Conservation (phyloP, 257 asterid species). For the Salvia miltiorrhiza region DNA sequence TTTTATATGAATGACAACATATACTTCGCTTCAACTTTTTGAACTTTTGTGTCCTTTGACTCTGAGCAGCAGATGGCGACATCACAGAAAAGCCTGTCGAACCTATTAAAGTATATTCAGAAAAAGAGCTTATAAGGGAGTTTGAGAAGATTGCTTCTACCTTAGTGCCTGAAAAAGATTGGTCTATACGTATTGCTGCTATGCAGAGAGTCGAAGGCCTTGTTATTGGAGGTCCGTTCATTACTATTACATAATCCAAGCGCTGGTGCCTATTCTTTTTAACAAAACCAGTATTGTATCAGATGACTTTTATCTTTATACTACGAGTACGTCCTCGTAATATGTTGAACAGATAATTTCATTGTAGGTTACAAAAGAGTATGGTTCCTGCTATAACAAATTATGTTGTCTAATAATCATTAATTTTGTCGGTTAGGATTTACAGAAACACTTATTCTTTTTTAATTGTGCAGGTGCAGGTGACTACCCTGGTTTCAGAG, state of each 20-base stretch:
- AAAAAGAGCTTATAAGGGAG: conserved; percentile 92
- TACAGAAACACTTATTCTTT: not conserved
- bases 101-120: conserved; percentile 89
- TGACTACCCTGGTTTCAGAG: conserved; percentile 89
- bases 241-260: conserved; percentile 6
- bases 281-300: not conserved
- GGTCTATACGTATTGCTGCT: conserved; percentile 94
- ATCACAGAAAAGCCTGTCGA: conserved; percentile 85
- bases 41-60: conserved; percentile 22
- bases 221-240: conserved; percentile 83
- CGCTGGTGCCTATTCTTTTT: conserved; percentile 7
- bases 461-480: conserved; percentile 63
- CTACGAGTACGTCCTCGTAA: conserved; percentile 5
- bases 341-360: conserved; percentile 4
- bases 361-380: conserved; percentile 4
- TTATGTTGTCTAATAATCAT: not conserved
- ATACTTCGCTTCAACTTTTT: conserved; percentile 22
- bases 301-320: conserved; percentile 4
- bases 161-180: conserved; percentile 96
- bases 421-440: not conserved
- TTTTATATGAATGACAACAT: not conserved
- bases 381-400: conserved; percentile 1
- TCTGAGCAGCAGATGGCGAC: conserved; percentile 86
- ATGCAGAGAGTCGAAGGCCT: conserved; percentile 97
- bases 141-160: conserved; percentile 88